phyloP scores from a whole-genome alignment of 208 protist species.

The Crithidia sp. region DNA sequence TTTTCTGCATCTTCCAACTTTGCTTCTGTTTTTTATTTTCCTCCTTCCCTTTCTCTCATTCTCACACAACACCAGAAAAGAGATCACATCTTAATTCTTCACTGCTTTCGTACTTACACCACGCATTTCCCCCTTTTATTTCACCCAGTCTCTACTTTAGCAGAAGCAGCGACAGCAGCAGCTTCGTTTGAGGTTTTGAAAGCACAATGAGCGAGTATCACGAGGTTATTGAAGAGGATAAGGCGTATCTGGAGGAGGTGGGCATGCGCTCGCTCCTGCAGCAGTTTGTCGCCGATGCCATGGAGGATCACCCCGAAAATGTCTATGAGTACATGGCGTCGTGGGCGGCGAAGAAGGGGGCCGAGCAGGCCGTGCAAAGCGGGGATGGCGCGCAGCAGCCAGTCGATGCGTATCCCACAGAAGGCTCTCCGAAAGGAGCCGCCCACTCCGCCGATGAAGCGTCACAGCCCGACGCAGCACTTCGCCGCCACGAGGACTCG shows the following conservation, averaged over 20 bases:
- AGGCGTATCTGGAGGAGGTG: slow-evolving; percentile 59
- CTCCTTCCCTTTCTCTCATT: no score
- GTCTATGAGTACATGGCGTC: slow-evolving; percentile 57
- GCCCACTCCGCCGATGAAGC: not conserved
- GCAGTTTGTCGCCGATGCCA: slow-evolving; percentile 56
- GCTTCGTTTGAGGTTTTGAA: not conserved
- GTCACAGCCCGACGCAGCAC: not conserved
- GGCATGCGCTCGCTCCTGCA: slow-evolving; percentile 57
- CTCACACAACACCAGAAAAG: no score
- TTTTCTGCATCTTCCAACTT: no score
- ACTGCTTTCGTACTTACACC: no score
- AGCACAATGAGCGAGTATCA: slow-evolving; percentile 16
- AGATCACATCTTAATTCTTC: no score
- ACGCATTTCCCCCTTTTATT: no score
- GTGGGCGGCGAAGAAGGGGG: slow-evolving; percentile 33
- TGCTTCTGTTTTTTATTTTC: no score
- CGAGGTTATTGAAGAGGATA: slow-evolving; percentile 32
- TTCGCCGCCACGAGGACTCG: not conserved
- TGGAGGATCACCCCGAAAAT: slow-evolving; percentile 50
- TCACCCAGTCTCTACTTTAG: no score
- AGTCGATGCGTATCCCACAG: slow-evolving; percentile 1
- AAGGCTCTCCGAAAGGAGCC: slow-evolving; percentile 1
- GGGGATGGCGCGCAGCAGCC: not conserved
- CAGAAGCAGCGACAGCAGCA: not conserved
- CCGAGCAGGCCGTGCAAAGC: not conserved